Percentiles rank a stretch among this genome's conserved stretches.
These are phyloP conservation scores for Batkoa obscura DNA, from an alignment of 371 early-diverging fungal species.

Conservation along the genomic window DNA sequence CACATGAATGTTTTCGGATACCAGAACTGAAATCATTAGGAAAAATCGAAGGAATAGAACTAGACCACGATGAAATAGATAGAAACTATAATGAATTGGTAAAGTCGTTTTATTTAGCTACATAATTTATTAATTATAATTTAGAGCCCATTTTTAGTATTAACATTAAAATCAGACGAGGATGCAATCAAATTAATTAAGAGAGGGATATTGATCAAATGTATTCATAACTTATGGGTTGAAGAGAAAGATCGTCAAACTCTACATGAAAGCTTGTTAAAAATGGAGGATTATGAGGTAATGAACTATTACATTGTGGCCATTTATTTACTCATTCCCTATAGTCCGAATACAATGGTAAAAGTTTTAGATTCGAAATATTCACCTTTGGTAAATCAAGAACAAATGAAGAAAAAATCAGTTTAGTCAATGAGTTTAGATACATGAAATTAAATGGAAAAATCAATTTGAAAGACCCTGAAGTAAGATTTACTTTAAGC, in stretches of 20 bases:
- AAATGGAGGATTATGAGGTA: constrained; percentile 28
- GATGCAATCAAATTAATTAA: constrained; percentile 53
- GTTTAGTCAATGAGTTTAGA: constrained; percentile 55
- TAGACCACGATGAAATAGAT: neutral
- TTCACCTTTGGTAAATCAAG: constrained; percentile 54
- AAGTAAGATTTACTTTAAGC: constrained; percentile 47
- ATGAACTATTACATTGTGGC: constrained; percentile 11
- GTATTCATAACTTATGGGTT: constrained; percentile 64
- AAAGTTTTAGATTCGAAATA: constrained; percentile 68
- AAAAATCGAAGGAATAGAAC: neutral
- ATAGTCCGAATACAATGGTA: constrained; percentile 29
- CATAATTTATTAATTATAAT: neutral
- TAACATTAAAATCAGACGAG: constrained; percentile 43
- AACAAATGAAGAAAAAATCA: constrained; percentile 41
- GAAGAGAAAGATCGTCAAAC: constrained; percentile 35
- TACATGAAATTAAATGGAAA: constrained; percentile 56
- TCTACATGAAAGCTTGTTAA: constrained; percentile 34
- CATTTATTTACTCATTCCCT: neutral
- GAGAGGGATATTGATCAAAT: constrained; percentile 76
- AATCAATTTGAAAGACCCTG: constrained; percentile 70
- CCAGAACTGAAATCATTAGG: neutral
- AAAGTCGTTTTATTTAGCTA: neutral
- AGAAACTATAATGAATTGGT: neutral
- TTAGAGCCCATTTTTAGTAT: constrained; percentile 59
- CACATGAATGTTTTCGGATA: neutral